phyloP scores from a whole-genome alignment of 2,329 filamentous ascomycete genomes.

The Curvularia hawaiiensis region DNA sequence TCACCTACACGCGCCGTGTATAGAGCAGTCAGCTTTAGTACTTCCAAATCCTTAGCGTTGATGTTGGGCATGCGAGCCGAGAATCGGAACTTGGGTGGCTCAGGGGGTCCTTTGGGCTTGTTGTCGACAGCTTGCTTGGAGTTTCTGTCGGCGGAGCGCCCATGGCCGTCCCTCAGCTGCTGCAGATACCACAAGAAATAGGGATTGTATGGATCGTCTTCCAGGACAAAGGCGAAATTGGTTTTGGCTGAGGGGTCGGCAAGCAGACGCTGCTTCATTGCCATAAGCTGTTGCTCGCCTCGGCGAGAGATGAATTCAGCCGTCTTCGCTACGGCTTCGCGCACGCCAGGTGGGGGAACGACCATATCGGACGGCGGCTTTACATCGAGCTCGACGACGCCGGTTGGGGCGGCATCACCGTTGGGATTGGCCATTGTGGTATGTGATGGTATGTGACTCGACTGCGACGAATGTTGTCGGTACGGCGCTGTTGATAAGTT shows the following conservation, averaged over 20 bases:
- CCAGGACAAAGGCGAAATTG: slow-evolving; percentile 85
- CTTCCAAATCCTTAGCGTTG: slow-evolving; percentile 86
- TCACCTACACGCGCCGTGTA: slow-evolving; percentile 94
- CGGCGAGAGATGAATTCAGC: slow-evolving; percentile 84
- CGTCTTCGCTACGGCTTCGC: slow-evolving; percentile 87
- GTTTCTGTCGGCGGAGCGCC: slow-evolving; percentile 54
- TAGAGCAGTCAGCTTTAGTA: slow-evolving; percentile 77
- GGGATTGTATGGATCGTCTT: slow-evolving; percentile 79
- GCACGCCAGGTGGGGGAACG: slow-evolving; percentile 83
- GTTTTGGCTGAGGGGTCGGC: slow-evolving; percentile 73
- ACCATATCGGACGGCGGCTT: slow-evolving; percentile 85
- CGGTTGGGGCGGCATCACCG: slow-evolving; percentile 23
- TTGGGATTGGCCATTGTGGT: slow-evolving; percentile 39
- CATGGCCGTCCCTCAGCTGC: slow-evolving; percentile 84
- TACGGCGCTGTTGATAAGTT: slow-evolving; percentile 13
- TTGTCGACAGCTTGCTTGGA: slow-evolving; percentile 49
- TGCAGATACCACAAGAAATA: slow-evolving; percentile 91
- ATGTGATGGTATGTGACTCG: slow-evolving; percentile 11
- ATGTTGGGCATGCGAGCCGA: slow-evolving; percentile 97
- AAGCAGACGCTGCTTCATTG: slow-evolving; percentile 83
- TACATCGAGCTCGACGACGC: slow-evolving; percentile 30
- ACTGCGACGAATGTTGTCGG: slow-evolving; percentile 14
- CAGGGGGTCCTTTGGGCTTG: slow-evolving; percentile 80
- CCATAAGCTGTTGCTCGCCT: slow-evolving; percentile 73
- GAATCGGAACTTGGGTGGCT: slow-evolving; percentile 88